phyloP scores from a whole-genome alignment of 2,329 filamentous ascomycete species.

The Apiospora kogelbergensis region DNA sequence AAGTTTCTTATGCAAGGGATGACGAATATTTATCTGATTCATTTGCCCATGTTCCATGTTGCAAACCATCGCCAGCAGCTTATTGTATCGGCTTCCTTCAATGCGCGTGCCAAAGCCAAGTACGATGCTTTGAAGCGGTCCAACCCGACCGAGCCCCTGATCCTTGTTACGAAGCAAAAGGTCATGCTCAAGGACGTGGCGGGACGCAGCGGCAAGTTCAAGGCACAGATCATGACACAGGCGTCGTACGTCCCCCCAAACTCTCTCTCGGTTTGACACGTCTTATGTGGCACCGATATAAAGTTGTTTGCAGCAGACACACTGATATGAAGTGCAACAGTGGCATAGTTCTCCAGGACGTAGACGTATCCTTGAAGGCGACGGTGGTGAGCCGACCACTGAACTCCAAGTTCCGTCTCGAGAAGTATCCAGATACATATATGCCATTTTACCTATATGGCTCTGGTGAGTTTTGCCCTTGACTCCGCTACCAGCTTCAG shows the following conservation, averaged over 20 bases:
- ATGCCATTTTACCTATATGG: conserved; percentile 49
- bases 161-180: conserved; percentile 27
- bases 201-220: conserved; percentile 22
- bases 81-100: conserved; percentile 31
- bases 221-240: conserved; percentile 29
- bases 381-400: conserved; percentile 35
- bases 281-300: not conserved
- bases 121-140: conserved; percentile 26
- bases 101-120: conserved; percentile 17
- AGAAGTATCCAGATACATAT: conserved; percentile 33
- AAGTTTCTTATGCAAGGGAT: conserved; percentile 39
- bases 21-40: conserved; percentile 32
- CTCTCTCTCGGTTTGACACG: not conserved
- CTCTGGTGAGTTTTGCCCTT: conserved; percentile 17
- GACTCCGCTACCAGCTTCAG: too few relatives aligned
- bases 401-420: conserved; percentile 33
- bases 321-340: conserved; percentile 10
- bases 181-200: conserved; percentile 24
- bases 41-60: conserved; percentile 38
- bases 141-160: conserved; percentile 26
- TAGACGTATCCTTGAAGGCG: conserved; percentile 23
- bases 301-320: not conserved
- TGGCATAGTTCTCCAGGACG: conserved; percentile 24
- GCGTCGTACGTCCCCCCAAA: conserved; percentile 24
- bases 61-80: conserved; percentile 41